These are phyloP conservation scores for Lentinula lateritia DNA, from an alignment of 768 basidiomycete genomes.

Conservation along the genomic window DNA sequence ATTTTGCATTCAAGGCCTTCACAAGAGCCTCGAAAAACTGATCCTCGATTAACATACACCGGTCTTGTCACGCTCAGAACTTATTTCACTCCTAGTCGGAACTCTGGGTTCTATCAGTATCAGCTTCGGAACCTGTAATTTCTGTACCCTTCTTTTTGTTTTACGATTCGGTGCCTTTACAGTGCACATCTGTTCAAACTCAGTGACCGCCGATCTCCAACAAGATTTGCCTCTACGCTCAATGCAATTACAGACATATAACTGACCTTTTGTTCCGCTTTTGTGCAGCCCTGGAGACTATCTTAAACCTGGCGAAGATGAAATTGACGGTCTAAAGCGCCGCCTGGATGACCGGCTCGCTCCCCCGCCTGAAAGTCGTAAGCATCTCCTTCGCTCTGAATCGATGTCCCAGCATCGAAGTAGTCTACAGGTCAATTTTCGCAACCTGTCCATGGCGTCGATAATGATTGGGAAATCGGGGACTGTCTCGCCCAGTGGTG, in stretches of 20 bases:
- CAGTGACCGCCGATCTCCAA: too few relatives aligned
- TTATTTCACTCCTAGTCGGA: too few relatives aligned
- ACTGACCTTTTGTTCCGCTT: background rate
- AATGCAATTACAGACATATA: too few relatives aligned
- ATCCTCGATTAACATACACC: background rate
- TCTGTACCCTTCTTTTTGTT: background rate
- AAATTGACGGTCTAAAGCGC: slow-evolving; percentile 84
- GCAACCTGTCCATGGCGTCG: slow-evolving; percentile 64
- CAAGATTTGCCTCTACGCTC: background rate
- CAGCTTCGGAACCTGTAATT: too few relatives aligned
- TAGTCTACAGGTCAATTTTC: slow-evolving; percentile 47
- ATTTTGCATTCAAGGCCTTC: background rate
- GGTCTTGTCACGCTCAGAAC: background rate
- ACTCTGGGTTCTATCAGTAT: too few relatives aligned
- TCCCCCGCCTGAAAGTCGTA: slow-evolving; percentile 54
- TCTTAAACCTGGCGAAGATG: slow-evolving; percentile 93
- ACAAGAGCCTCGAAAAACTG: background rate
- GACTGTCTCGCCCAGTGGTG: slow-evolving; percentile 99
- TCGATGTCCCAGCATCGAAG: background rate
- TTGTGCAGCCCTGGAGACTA: slow-evolving; percentile 88
- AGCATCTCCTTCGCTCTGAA: background rate
- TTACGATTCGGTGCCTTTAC: background rate
- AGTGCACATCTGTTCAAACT: background rate
- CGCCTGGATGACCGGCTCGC: slow-evolving; percentile 88
- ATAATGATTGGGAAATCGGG: slow-evolving; percentile 93